A percentile compares a stretch with the other conserved stretches of the same genome.
These are phyloP conservation scores for Gelatoporia subvermispora DNA, from an alignment of 768 basidiomycete genomes.

Conservation along the genomic window DNA sequence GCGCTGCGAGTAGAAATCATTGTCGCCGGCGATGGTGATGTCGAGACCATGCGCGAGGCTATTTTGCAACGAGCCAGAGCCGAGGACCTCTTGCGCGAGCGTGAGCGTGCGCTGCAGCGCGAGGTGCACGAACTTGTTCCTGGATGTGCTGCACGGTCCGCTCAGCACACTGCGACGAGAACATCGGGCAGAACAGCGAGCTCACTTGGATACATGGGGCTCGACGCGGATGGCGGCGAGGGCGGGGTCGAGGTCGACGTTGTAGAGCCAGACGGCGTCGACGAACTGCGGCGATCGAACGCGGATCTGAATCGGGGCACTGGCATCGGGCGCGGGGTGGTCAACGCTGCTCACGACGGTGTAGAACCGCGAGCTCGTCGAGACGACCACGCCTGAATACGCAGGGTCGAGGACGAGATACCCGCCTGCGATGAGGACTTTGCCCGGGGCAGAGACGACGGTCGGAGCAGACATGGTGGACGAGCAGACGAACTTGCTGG, in stretches of 20 bases:
- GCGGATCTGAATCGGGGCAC: conserved; percentile 41
- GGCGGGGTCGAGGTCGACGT: conserved; percentile 36
- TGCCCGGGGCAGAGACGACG: conserved; percentile 88
- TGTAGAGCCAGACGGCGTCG: conserved; percentile 74
- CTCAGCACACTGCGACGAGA: not conserved
- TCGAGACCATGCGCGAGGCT: conserved; percentile 54
- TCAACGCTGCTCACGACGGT: conserved; percentile 52
- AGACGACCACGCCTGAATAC: conserved; percentile 84
- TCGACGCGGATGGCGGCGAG: conserved; percentile 19
- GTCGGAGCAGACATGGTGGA: conserved; percentile 34
- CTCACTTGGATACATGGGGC: conserved; percentile 22
- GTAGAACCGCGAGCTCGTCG: conserved; percentile 93
- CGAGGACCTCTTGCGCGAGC: conserved; percentile 59
- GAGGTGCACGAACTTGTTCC: conserved; percentile 91
- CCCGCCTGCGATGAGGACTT: conserved; percentile 92
- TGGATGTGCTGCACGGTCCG: conserved; percentile 21
- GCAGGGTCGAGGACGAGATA: conserved; percentile 92
- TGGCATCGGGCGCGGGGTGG: conserved; percentile 10
- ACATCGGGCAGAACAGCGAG: not conserved
- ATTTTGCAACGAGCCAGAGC: conserved; percentile 35
- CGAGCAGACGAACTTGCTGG: not conserved
- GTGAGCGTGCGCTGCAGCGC: conserved; percentile 75
- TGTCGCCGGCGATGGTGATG: conserved; percentile 85
- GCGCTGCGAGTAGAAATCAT: conserved; percentile 96
- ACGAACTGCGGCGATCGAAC: conserved; percentile 91